A percentile compares a stretch with the other conserved stretches of the same genome.
Evolutionary conservation across 2,329 filamentous ascomycete species (phyloP).

Genomic region (Talaromyces sp.): DNA sequence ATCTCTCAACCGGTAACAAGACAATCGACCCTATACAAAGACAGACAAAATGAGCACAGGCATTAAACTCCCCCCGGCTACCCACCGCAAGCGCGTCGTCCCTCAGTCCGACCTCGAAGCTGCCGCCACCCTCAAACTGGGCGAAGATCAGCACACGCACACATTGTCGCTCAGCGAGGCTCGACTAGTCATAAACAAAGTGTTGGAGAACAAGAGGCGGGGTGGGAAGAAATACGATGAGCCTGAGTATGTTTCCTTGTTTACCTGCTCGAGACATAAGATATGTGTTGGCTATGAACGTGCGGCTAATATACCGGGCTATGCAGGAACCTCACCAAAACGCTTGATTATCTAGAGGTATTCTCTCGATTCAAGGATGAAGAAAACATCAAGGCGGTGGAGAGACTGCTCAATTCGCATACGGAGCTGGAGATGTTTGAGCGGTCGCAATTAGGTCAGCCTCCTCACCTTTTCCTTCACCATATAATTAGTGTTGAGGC

Average conservation of each 20-base stretch:
- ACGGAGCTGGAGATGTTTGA: constrained; percentile 83
- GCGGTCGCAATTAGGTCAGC: constrained; percentile 77
- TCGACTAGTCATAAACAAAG: constrained; percentile 83
- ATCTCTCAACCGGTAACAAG: neutral
- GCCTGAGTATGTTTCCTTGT: constrained; percentile 63
- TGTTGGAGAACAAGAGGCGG: constrained; percentile 74
- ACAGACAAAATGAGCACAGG: constrained; percentile 29
- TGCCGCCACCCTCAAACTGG: constrained; percentile 73
- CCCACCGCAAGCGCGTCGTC: constrained; percentile 41
- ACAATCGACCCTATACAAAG: neutral
- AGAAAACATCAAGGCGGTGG: constrained; percentile 91
- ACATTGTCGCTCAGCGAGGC: constrained; percentile 91
- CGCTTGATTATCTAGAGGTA: constrained; percentile 85
- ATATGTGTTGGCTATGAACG: neutral
- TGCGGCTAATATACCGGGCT: neutral
- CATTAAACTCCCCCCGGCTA: constrained; percentile 34
- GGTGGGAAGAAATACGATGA: constrained; percentile 79
- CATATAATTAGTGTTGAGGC: constrained; percentile 2
- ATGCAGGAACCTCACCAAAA: constrained; percentile 69
- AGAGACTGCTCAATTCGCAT: constrained; percentile 75
- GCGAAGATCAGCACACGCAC: constrained; percentile 89
- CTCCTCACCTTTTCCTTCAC: constrained; percentile 14
- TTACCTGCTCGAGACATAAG: neutral
- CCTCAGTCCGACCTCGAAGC: constrained; percentile 75
- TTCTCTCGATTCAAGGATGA: constrained; percentile 96